Evolutionary conservation across 1,284 basidiomycete species (phyloP).

Genomic region (Paramarasmius palmivorus): DNA sequence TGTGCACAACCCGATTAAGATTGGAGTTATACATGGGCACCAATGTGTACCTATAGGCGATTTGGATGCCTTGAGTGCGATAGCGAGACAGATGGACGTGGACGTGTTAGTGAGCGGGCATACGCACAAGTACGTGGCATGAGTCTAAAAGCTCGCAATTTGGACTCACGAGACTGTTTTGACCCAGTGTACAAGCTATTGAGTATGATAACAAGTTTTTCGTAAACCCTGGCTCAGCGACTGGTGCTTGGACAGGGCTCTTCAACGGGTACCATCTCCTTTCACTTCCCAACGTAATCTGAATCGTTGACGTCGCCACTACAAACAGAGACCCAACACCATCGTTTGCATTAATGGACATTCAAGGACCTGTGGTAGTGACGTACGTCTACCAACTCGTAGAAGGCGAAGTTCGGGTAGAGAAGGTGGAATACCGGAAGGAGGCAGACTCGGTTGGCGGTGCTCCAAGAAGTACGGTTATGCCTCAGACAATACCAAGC

Average conservation of each 20-base stretch:
- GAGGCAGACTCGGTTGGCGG: conserved; percentile 49
- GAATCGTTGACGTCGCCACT: no score
- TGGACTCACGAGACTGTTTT: no score
- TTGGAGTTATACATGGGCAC: conserved; percentile 95
- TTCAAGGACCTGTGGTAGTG: conserved; percentile 92
- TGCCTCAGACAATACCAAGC: conserved; percentile 51
- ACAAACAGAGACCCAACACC: conserved; percentile 46
- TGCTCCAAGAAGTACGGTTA: conserved; percentile 27
- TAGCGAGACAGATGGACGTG: conserved; percentile 95
- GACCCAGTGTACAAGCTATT: no score
- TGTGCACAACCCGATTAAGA: conserved; percentile 84
- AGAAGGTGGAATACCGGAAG: conserved; percentile 83
- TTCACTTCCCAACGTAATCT: conserved; percentile 12
- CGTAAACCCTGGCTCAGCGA: conserved; percentile 94
- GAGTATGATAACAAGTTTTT: conserved; percentile 93
- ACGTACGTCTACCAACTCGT: conserved; percentile 96
- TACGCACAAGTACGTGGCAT: conserved; percentile 91
- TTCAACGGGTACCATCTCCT: conserved; percentile 57
- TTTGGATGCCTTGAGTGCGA: conserved; percentile 81
- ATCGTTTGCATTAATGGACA: conserved; percentile 92
- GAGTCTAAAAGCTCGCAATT: no score
- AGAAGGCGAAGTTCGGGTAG: conserved; percentile 88
- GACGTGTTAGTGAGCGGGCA: conserved; percentile 94
- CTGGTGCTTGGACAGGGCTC: conserved; percentile 88
- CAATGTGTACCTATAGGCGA: conserved; percentile 94